A percentile compares a stretch with the other conserved stretches of the same genome.
Evolutionary conservation across 2,329 filamentous ascomycete genomes (phyloP).

Genomic region (Fusarium foetens): DNA sequence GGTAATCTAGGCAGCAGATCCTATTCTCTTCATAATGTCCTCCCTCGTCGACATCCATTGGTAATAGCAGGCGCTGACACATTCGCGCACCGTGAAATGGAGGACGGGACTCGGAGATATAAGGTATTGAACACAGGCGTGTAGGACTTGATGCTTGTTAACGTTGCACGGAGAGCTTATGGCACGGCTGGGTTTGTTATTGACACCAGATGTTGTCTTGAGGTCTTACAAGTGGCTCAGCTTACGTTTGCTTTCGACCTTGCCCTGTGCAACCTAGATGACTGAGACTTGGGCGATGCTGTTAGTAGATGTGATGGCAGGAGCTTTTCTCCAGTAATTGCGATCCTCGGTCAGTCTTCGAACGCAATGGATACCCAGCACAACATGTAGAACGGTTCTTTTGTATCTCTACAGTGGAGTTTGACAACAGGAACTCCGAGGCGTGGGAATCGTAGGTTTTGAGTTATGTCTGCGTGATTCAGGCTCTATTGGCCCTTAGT

Average conservation of each 20-base stretch:
- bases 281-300: not conserved
- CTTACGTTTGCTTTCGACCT: not conserved
- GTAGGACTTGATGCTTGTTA: not conserved
- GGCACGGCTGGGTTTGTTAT: not conserved
- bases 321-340: not conserved
- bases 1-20: constrained; percentile 6
- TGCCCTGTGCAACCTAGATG: not conserved
- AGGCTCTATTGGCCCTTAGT: not conserved
- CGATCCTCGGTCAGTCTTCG: not conserved
- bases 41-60: not conserved
- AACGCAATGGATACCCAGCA: not conserved
- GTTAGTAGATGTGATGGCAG: not conserved
- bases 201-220: not conserved
- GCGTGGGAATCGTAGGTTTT: not conserved
- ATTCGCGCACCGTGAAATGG: not conserved
- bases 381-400: not conserved
- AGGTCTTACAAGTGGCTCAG: not conserved
- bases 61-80: constrained; percentile 1
- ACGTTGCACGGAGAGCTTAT: not conserved
- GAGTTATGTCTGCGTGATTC: not conserved
- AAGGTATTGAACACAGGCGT: not conserved
- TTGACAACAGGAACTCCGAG: not conserved
- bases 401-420: not conserved
- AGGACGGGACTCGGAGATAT: not conserved
- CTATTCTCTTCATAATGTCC: not conserved